Evolutionary conservation across 495 filamentous ascomycete genomes (phyloP), one percentile per base, ranked within the genome.

Genomic region (Penicillium robsamsonii): DNA sequence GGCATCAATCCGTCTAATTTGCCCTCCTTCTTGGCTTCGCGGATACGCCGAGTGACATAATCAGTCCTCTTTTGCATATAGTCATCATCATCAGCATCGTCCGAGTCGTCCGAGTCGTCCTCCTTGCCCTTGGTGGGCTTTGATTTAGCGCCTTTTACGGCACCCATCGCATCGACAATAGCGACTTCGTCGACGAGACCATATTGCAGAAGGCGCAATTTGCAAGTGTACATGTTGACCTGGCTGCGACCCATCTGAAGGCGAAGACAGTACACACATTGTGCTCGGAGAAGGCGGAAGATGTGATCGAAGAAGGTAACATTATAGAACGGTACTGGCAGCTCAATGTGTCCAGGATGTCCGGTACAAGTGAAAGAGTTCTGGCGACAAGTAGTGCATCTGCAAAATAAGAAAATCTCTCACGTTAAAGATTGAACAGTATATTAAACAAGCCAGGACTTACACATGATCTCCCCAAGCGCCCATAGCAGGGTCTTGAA

Each of bases 401-500:
- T 97, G 66, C 30, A 46, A 53, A 41, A 27, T 42, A 59, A 58
- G 63, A 68, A 77, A 57, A 56, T 47, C 18, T 50, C 27, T 30
- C 31, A 12, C n/a, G 22, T 60, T 53, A 61, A 54, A 51, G 10
- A 46, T 35, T 37, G 51, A 51, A 24, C 31, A 47, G 18, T 48
- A 38, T 22, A 27, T 44, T 46, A 8, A 17, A 24, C n/a, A 42
- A 46, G 27, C 22, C 52, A 53, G 56, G 22, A 71, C 88, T 80
- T 81, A 96, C 88, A 82, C 75, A 67, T 85, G 80, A 63, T 96
- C 90, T 46, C 83, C 82, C 83, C 88, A 93, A 49, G 94, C 88
- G n/a, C 95, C 95, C 50, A 99, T 79, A 50, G 94, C 92, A 43
- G 90, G 80, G 71, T 97, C 95, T 68, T 97, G 96, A 8, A 99